These are phyloP conservation scores for Flaveria floridana DNA, from an alignment of 140 eudicot species.

Conservation along the genomic window DNA sequence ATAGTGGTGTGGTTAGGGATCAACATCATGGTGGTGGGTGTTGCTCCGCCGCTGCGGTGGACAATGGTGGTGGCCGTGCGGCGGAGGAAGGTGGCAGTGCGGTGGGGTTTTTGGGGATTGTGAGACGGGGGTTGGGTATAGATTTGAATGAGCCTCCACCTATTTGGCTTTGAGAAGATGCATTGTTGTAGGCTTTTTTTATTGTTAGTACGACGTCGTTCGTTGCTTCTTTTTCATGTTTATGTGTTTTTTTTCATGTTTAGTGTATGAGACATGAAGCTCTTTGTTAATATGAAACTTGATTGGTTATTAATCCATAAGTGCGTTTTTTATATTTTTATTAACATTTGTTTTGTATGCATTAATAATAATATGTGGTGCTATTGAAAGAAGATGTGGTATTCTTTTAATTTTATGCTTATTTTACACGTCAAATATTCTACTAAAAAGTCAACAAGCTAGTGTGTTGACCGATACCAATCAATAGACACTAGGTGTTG, in stretches of 20 bases:
- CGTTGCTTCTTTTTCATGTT: neutral
- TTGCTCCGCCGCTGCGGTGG: constrained; percentile 1
- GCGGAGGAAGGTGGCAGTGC: constrained; percentile 31
- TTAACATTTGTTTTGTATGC: neutral
- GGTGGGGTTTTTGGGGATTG: constrained; percentile 52
- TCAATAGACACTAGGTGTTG: neutral
- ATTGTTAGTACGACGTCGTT: constrained; percentile 29
- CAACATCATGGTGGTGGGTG: constrained; percentile 20
- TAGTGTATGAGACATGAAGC: constrained; percentile 24
- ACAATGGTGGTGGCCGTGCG: constrained; percentile 19
- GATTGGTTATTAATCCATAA: neutral
- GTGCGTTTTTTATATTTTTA: constrained; percentile 9
- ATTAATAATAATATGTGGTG: too few relatives aligned
- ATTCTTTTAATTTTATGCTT: neutral
- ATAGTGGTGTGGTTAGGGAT: constrained; percentile 28
- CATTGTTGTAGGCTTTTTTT: neutral
- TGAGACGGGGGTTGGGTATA: constrained; percentile 81
- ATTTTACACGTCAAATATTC: constrained; percentile 1
- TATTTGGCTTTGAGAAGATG: constrained; percentile 52
- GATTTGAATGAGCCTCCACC: constrained; percentile 98
- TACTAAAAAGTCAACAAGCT: neutral
- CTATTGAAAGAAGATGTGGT: too few relatives aligned
- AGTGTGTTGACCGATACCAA: neutral
- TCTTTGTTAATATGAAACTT: constrained; percentile 34
- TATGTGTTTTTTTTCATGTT: neutral